Evolutionary conservation across 768 basidiomycete species (phyloP).

Genomic region (Sporobolomyces pararoseus): DNA sequence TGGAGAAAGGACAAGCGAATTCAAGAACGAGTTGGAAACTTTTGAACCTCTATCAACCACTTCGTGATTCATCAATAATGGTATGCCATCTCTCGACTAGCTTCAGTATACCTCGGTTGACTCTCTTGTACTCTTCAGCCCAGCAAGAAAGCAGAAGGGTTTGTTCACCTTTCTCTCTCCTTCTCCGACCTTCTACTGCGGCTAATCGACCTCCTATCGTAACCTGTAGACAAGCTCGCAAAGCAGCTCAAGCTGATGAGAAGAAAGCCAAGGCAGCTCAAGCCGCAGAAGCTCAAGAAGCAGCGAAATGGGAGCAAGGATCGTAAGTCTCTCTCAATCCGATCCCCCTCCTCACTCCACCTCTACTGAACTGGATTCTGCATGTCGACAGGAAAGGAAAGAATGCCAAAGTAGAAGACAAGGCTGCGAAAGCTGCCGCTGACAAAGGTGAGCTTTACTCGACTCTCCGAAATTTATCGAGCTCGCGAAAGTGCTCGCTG

Average conservation of each 20-base stretch:
- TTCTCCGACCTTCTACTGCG: not conserved
- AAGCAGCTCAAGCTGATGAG: conserved; percentile 21
- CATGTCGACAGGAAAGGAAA: conserved; percentile 20
- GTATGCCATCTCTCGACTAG: not conserved
- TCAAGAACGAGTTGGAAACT: not conserved
- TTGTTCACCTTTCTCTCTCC: not conserved
- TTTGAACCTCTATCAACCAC: not conserved
- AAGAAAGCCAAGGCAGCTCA: conserved; percentile 20
- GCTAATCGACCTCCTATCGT: not conserved
- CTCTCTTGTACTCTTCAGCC: conserved; percentile 1
- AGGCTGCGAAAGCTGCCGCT: conserved; percentile 23
- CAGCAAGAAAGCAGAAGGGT: conserved; percentile 17
- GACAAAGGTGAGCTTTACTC: conserved; percentile 2
- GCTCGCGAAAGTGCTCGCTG: not conserved
- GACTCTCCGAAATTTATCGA: not conserved
- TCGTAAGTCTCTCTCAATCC: conserved; percentile 23
- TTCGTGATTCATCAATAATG: not conserved
- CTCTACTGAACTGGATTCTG: not conserved
- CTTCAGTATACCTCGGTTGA: not conserved
- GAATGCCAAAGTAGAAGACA: conserved; percentile 34
- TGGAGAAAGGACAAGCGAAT: not conserved
- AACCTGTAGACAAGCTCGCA: conserved; percentile 12
- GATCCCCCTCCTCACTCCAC: not conserved
- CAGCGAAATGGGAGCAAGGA: conserved; percentile 42
- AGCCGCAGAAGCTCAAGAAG: conserved; percentile 31